Base-by-base conservation (phyloP, 352 stramenopile species). In the Phytophthora hibernalis region DNA sequence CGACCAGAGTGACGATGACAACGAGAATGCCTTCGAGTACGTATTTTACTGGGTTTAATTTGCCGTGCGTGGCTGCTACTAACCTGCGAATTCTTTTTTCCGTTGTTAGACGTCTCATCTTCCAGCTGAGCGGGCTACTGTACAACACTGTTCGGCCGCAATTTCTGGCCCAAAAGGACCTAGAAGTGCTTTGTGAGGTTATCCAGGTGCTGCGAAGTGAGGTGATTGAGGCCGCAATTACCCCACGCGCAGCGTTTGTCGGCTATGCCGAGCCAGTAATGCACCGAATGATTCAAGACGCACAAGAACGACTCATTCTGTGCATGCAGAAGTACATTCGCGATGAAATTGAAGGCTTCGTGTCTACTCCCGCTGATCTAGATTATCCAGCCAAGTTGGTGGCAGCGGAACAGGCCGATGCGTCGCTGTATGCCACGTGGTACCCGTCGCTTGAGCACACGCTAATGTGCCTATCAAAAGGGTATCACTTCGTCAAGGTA, bases 311-410 rank as follows among this genome's bases (percentile, higher is more conserved):
- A 8, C 67, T 96, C 10, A 94, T 94, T 40, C 62, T 94, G 18
- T 94, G 86, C 60, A 87, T 92, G 49, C 85, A 96, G 54, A 94
- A 89, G 54, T 96, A 82, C 53, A 91, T 94, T 48, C 83, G 85
- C 20, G 85, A 96, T 54, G 84, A 94, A 37, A 94, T 96, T 35
- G 79, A 94, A 63, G 85, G 82, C 1, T 96, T 93, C 59, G 73
- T 72, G 18, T 84, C 85, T 22, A 79, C 70, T 0, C 7, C 65
- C 1, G 61, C 48, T 2, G 85, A 96, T 37, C 51, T 96, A 15
- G 70, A 92, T 55, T 96, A 96, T 66, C 87, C 87, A 0, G 72
- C 84, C 18, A 93, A 93, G 48, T 63, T 96, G 3, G 38, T 87
- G 24, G 62, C 50, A 13, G 65, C 65, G 35, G 57, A 71, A 6